These are phyloP conservation scores for Boletus reticulatus DNA, from an alignment of 768 basidiomycete genomes.

Conservation along the genomic window DNA sequence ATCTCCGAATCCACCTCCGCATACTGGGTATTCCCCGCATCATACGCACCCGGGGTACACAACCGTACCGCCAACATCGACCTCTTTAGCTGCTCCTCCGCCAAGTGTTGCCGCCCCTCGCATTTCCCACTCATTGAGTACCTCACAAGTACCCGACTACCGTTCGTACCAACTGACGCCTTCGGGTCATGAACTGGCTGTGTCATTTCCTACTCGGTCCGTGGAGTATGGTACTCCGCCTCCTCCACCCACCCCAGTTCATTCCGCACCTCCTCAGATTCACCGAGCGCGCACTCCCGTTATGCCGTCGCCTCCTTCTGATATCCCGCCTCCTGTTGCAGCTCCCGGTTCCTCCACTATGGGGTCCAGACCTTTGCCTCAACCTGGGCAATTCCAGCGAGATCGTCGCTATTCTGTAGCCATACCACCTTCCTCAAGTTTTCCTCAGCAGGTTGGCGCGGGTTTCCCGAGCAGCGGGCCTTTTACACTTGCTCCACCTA, in stretches of 20 bases:
- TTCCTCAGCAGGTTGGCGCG: conserved; percentile 24
- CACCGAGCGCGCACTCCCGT: conserved; percentile 17
- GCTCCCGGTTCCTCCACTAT: not conserved
- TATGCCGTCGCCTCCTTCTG: conserved; percentile 27
- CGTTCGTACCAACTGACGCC: conserved; percentile 21
- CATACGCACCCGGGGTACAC: conserved; percentile 12
- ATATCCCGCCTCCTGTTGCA: conserved; percentile 7
- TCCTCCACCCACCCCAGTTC: conserved; percentile 21
- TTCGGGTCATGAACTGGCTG: conserved; percentile 18
- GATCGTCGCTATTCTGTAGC: conserved; percentile 32
- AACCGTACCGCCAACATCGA: conserved; percentile 6
- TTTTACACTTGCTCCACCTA: conserved; percentile 14
- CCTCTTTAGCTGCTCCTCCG: conserved; percentile 4
- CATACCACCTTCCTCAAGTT: conserved; percentile 29
- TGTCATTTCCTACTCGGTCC: conserved; percentile 24
- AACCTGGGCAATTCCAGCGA: conserved; percentile 30
- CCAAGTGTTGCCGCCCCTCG: conserved; percentile 13
- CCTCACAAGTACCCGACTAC: conserved; percentile 27
- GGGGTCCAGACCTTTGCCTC: conserved; percentile 32
- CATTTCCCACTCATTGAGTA: conserved; percentile 29
- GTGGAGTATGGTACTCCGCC: conserved; percentile 21
- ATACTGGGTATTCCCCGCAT: conserved; percentile 20
- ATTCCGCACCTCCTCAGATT: conserved; percentile 26
- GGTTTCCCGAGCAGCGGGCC: conserved; percentile 18
- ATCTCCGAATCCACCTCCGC: conserved; percentile 18